A percentile compares a stretch with the other conserved stretches of the same genome.
These are phyloP conservation scores for Bathelium albidoporum DNA, from an alignment of 495 filamentous ascomycete genomes.

Conservation along the genomic window DNA sequence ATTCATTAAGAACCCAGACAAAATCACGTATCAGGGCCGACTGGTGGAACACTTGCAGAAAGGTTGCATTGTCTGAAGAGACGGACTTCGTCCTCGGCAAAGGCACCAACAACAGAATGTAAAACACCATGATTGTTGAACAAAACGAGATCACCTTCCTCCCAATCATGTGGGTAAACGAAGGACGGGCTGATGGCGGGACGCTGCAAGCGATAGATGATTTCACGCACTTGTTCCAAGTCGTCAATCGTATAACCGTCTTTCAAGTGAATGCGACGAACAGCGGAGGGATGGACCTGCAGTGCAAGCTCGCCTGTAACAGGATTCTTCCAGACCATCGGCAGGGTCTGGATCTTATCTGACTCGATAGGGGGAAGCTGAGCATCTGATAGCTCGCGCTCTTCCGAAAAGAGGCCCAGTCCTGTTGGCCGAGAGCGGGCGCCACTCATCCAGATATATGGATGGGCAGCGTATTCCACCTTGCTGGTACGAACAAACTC, in stretches of 20 bases:
- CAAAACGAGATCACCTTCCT: constrained; percentile 60
- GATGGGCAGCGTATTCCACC: constrained; percentile 66
- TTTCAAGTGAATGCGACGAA: constrained; percentile 50
- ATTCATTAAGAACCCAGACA: background rate
- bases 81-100: constrained; percentile 57
- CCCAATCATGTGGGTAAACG: constrained; percentile 67
- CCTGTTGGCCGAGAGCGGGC: constrained; percentile 55
- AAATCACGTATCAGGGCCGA: constrained; percentile 33
- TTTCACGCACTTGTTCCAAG: constrained; percentile 52
- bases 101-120: constrained; percentile 64
- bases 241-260: constrained; percentile 58
- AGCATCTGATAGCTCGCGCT: constrained; percentile 42
- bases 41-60: constrained; percentile 46
- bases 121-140: constrained; percentile 65
- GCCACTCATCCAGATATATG: constrained; percentile 66
- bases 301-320: constrained; percentile 55
- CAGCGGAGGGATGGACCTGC: constrained; percentile 58
- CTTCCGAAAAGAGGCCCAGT: constrained; percentile 54
- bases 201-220: constrained; percentile 57
- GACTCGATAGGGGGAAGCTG: constrained; percentile 53
- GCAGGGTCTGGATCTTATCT: constrained; percentile 56
- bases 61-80: constrained; percentile 69
- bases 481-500: constrained; percentile 51
- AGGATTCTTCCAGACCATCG: constrained; percentile 65
- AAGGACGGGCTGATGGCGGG: constrained; percentile 55